phyloP scores from a whole-genome alignment of 1,139 yeast genomes.

The Debaryomyces fabryi region DNA sequence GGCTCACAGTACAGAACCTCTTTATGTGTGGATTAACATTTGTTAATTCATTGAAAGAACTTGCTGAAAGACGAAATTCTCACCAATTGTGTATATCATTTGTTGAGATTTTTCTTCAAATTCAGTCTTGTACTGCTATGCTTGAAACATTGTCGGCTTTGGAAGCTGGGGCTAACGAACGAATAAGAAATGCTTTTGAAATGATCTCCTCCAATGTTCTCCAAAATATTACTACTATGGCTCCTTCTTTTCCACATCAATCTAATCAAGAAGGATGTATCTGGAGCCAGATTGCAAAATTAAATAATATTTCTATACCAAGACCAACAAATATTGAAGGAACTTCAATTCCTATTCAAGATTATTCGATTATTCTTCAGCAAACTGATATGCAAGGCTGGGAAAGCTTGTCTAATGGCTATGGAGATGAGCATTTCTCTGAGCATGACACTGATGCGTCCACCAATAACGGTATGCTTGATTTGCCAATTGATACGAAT shows the following conservation, averaged over 20 bases:
- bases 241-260: conserved; percentile 9
- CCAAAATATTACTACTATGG: conserved; percentile 9
- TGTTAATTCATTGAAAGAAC: conserved; percentile 16
- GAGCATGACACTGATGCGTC: conserved; percentile 14
- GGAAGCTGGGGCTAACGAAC: conserved; percentile 14
- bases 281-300: conserved; percentile 14
- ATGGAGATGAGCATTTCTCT: conserved; percentile 9
- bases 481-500: conserved; percentile 6
- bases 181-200: conserved; percentile 16
- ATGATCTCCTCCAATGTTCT: conserved; percentile 15
- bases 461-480: conserved; percentile 7
- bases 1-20: conserved; percentile 16
- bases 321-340: conserved; percentile 11
- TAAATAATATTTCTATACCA: conserved; percentile 4
- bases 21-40: conserved; percentile 16
- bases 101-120: conserved; percentile 13
- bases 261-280: conserved; percentile 7
- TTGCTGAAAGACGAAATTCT: conserved; percentile 8
- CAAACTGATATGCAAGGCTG: conserved; percentile 5
- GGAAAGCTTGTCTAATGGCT: not conserved
- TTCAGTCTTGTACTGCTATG: conserved; percentile 16
- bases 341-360: conserved; percentile 8
- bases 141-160: conserved; percentile 14
- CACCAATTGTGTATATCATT: not conserved
- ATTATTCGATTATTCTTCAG: conserved; percentile 6